Base-by-base conservation (phyloP, 1,139 yeast species). In the Blastobotrys persicus region DNA sequence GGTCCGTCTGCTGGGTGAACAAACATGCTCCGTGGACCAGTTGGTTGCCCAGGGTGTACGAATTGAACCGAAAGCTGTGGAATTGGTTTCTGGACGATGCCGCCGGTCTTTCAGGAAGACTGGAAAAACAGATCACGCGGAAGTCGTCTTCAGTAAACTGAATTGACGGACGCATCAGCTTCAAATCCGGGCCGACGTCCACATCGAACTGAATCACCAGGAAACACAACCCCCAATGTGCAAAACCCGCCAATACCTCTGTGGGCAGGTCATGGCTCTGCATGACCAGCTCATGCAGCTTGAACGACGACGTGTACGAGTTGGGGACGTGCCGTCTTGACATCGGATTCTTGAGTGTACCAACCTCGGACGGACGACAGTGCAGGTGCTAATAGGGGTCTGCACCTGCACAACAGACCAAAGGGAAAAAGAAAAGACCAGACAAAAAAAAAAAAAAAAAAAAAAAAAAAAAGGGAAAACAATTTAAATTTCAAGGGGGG, bases 141-240 rank as follows among this genome's bases (percentile, higher is more conserved):
- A 64, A 59, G 45, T 64, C 68, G 16, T 56, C 61, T 43, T 64
- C 67, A 28, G 57, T 49, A 47, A 63, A 59, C 44, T 52, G 50
- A 26, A 57, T 47, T 11, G 59, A 47, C 1, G 68, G 68, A 13
- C 66, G 60, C 34, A 64, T 62, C 19, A 64, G 51, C 48, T 64
- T 64, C 45, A 64, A 56, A 48, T 63, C 68, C 0, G 71, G 71
- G 1, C 70, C 71, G 11, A 66, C 55, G 44, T 66, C 64, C 7
- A 62, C 63, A 47, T 67, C 69, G 51, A 66, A 66, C 46, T 67
- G 68, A n/a, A 67, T 63, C 44, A 65, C 62, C 43, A 66, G 51
- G 46, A 65, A 57, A 46, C 67, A 63, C 16, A 54, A 45, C 32
- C 60, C 51, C 69, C 67, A 66, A 14, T 63, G 56, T 19, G 53